Percentiles rank a stretch among this genome's conserved stretches.
phyloP scores from a whole-genome alignment of 2,329 filamentous ascomycete genomes.

The Nothophaeocryptopus gaeumannii region DNA sequence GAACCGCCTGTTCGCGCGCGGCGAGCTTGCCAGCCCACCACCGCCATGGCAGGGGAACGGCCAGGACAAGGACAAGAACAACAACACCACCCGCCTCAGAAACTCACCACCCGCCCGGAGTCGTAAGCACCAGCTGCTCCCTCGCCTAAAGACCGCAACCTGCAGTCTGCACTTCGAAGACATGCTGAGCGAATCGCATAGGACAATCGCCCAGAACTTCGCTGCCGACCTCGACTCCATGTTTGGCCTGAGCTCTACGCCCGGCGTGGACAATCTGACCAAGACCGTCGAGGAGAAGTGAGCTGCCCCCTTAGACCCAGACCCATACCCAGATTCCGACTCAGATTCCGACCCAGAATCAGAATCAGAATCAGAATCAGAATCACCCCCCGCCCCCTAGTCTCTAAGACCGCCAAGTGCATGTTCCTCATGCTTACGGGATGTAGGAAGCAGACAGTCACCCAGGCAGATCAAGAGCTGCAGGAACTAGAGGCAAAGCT shows the following conservation, averaged over 20 bases:
- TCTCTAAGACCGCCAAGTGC: not conserved
- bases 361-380: no score
- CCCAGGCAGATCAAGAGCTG: slow-evolving; percentile 72
- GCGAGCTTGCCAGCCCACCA: no score
- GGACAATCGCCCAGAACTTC: slow-evolving; percentile 84
- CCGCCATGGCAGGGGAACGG: slow-evolving; percentile 10
- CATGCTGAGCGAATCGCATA: slow-evolving; percentile 38
- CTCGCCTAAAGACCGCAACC: not conserved
- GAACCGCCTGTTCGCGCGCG: no score
- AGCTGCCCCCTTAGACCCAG: slow-evolving; percentile 30
- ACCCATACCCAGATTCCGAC: no score
- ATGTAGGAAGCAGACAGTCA: slow-evolving; percentile 73
- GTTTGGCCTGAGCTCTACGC: slow-evolving; percentile 79
- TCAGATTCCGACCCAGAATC: no score
- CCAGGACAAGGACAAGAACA: not conserved
- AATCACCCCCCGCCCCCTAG: not conserved
- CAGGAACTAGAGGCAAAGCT: slow-evolving; percentile 81
- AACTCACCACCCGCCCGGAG: slow-evolving; percentile 22
- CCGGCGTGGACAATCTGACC: slow-evolving; percentile 69
- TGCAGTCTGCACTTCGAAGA: no score
- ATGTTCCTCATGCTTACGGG: not conserved
- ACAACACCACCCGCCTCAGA: slow-evolving; percentile 4
- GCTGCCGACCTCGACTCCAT: slow-evolving; percentile 82
- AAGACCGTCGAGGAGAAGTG: slow-evolving; percentile 80
- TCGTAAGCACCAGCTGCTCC: slow-evolving; percentile 21